Base-by-base conservation (phyloP, 495 filamentous ascomycete species). In the Tuber borchii region DNA sequence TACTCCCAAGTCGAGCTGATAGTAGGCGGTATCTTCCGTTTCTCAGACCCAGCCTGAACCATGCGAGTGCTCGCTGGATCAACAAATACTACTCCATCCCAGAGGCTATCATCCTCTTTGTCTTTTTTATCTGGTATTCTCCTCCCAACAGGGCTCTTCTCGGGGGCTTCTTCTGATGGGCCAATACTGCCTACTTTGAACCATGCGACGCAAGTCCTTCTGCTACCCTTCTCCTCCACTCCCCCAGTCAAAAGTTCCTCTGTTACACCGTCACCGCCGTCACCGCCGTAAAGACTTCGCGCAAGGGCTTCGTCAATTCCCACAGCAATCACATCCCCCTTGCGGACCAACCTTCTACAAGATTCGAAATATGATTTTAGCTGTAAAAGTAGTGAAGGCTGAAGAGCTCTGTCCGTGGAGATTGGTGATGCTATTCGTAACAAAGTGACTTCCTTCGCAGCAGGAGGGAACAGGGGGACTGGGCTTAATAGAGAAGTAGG, bases 361-460 rank as follows among this genome's bases (percentile, higher is more conserved):
- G 87, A 88, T 80, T 95, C 91, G 80, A 98, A 97, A 80, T 97
- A 90, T 68, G 89, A 88, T 82, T 97, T 97, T 37, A 99, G 82
- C 8, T 91, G 93, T 7, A 91, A 88, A 79, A 97, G 93, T 17
- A 97, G 87, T 14, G 90, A 90, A 20, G 92, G 91, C 78, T 98
- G 93, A 10, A 97, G 88, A 16, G 91, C 87, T 39, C 93, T 88
- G 75, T 98, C 94, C 48, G 92, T 93, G 12, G 93, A 93, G 14
- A 95, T 84, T 0, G 95, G 96, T 0, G 94, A 97, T 12, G 93
- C 91, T 61, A 99, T 88, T 77, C 97, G 95, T 69, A 93, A 87
- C n/a, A 99, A 84, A 1, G 92, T 97, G 42, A 98, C 90, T 83
- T 98, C 95, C 77, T 93, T 93, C 22, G 95, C 96, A 74, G 91